Evolutionary conservation across 2,329 filamentous ascomycete genomes (phyloP).

Genomic region (Shiraia bambusicola): DNA sequence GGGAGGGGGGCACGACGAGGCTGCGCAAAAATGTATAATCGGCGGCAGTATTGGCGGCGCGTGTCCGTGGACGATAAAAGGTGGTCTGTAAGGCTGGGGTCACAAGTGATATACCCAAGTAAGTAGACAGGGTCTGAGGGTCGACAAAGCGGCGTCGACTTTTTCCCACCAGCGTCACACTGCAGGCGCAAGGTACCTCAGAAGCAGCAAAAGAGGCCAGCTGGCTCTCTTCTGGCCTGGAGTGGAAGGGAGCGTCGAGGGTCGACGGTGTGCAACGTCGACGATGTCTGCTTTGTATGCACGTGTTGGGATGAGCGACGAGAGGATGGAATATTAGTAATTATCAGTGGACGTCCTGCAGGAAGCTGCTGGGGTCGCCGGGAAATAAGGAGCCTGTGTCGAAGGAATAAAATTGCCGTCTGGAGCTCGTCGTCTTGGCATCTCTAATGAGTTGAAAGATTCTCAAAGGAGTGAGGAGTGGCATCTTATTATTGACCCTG

Average conservation of each 20-base stretch:
- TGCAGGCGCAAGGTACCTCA: conserved; percentile 20
- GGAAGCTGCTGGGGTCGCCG: not conserved
- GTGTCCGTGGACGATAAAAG: conserved; percentile 23
- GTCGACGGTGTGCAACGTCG: conserved; percentile 24
- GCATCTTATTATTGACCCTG: conserved; percentile 1
- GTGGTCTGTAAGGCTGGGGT: conserved; percentile 14
- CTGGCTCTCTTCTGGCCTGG: conserved; percentile 27
- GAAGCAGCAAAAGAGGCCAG: conserved; percentile 24
- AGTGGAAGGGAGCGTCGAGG: conserved; percentile 18
- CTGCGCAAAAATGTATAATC: conserved; percentile 23
- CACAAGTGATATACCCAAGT: conserved; percentile 10
- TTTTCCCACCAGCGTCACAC: conserved; percentile 15
- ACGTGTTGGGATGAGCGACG: conserved; percentile 9
- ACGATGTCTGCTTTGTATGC: conserved; percentile 12
- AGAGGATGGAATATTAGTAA: conserved; percentile 1
- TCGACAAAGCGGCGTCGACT: conserved; percentile 2
- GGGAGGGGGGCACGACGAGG: conserved; percentile 19
- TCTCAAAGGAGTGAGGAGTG: conserved; percentile 21
- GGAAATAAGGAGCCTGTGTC: conserved; percentile 27
- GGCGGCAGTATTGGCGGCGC: conserved; percentile 12
- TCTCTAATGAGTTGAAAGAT: conserved; percentile 16
- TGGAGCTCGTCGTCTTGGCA: conserved; percentile 22
- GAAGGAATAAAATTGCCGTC: conserved; percentile 21
- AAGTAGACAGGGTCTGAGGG: too few species aligned
- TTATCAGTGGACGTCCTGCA: too few species aligned